phyloP scores from a whole-genome alignment of 1,284 basidiomycete genomes.

The Leccinum subrobustum region DNA sequence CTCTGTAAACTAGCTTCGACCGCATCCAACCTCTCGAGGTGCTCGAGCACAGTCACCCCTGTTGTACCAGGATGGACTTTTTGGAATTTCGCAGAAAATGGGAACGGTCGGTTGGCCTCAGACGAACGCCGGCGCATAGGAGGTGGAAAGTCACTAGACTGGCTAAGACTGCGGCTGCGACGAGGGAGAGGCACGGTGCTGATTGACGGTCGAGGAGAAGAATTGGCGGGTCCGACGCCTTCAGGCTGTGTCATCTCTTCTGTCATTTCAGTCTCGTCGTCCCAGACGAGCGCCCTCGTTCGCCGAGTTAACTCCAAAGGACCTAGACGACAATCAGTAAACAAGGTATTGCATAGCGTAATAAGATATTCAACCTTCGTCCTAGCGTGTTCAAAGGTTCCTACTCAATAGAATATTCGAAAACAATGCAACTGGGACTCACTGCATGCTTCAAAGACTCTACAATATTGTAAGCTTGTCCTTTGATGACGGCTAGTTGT shows the following conservation, averaged over 20 bases:
- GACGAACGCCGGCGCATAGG: slow-evolving; percentile 61
- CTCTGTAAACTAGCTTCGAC: slow-evolving; percentile 77
- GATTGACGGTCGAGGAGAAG: slow-evolving; percentile 59
- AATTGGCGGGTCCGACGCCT: slow-evolving; percentile 38
- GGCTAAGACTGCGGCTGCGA: slow-evolving; percentile 58
- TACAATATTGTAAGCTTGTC: slow-evolving; percentile 89
- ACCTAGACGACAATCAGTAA: slow-evolving; percentile 42
- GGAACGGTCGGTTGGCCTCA: slow-evolving; percentile 70
- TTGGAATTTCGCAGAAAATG: slow-evolving; percentile 76
- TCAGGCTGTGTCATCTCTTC: slow-evolving; percentile 45
- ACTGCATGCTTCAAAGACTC: slow-evolving; percentile 77
- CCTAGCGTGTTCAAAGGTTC: slow-evolving; percentile 16
- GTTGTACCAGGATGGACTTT: slow-evolving; percentile 79
- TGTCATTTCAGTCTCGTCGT: slow-evolving; percentile 77
- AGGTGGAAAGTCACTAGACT: slow-evolving; percentile 69
- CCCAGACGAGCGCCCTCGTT: slow-evolving; percentile 77
- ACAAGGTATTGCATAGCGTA: slow-evolving; percentile 24
- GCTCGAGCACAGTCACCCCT: slow-evolving; percentile 75
- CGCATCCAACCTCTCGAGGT: slow-evolving; percentile 76
- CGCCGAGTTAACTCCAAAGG: slow-evolving; percentile 82
- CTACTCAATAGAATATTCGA: slow-evolving; percentile 1
- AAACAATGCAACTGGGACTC: slow-evolving; percentile 15
- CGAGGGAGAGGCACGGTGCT: slow-evolving; percentile 60
- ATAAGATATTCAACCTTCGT: slow-evolving; percentile 42
- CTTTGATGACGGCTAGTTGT: slow-evolving; percentile 89